Percentiles rank a stretch among this genome's conserved stretches.
Conservation (phyloP, 176 grass and related monocot species). For the Pontederia paniculata region DNA sequence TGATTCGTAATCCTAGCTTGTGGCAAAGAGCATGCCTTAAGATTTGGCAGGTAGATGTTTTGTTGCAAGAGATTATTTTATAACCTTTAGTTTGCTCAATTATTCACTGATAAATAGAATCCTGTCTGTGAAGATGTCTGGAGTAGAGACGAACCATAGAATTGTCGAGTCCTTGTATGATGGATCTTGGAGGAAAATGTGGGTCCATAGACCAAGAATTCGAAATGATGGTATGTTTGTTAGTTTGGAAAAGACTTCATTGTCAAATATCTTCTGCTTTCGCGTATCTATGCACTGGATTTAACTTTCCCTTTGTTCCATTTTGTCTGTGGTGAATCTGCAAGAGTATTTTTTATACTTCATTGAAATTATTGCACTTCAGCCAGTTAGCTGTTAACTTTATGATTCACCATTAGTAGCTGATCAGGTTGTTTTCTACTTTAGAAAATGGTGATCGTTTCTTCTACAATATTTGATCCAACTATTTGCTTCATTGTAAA, state of each 20-base stretch:
- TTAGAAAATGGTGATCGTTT: too few species aligned
- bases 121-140: constrained; percentile 38
- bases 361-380: too few species aligned
- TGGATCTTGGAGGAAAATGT: constrained; percentile 98
- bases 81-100: constrained; percentile 12
- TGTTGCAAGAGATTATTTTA: constrained; percentile 3
- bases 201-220: constrained; percentile 77
- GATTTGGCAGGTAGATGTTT: constrained; percentile 71
- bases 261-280: too few species aligned
- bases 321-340: too few species aligned
- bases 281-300: too few species aligned
- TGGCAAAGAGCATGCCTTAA: constrained; percentile 70
- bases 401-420: too few species aligned
- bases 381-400: too few species aligned
- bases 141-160: constrained; percentile 60
- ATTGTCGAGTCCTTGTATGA: constrained; percentile 51
- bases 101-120: constrained; percentile 7
- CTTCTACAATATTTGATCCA: too few species aligned
- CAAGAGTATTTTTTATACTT: too few species aligned
- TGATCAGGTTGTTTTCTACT: too few species aligned
- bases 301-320: not conserved
- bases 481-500: too few species aligned
- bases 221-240: constrained; percentile 54
- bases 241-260: too few species aligned
- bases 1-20: constrained; percentile 63